Conservation (phyloP, 768 basidiomycete genomes). For the Tremella yokohamensis region DNA sequence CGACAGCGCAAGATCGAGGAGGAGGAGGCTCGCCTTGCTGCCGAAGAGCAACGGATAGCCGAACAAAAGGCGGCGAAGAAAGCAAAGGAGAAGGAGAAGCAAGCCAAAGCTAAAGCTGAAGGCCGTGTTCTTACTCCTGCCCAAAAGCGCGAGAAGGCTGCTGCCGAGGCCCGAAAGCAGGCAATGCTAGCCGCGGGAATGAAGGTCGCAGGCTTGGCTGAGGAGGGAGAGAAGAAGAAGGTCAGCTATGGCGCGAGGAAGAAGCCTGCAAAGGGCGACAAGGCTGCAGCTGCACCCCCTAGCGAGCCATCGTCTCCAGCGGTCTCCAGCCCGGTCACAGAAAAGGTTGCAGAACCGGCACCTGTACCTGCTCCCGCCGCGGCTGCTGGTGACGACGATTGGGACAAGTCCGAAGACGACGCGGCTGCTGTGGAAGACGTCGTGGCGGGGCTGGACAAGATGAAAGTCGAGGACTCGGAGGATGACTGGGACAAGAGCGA, state of each 20-base stretch:
- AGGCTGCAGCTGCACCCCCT: conserved; percentile 19
- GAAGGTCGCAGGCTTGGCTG: conserved; percentile 75
- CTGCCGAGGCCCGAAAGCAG: conserved; percentile 80
- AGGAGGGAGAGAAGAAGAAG: conserved; percentile 49
- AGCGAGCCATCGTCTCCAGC: conserved; percentile 5
- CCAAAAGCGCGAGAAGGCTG: conserved; percentile 88
- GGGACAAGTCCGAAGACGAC: conserved; percentile 52
- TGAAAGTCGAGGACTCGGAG: conserved; percentile 47
- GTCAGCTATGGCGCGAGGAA: conserved; percentile 88
- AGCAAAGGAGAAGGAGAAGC: conserved; percentile 65
- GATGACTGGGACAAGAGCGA: conserved; percentile 52
- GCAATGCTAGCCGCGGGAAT: conserved; percentile 86
- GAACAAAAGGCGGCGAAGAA: conserved; percentile 63
- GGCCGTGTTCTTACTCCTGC: conserved; percentile 93
- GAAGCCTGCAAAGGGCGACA: conserved; percentile 52
- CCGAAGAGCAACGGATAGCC: conserved; percentile 72
- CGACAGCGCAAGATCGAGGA: conserved; percentile 75
- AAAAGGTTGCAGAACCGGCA: conserved; percentile 5
- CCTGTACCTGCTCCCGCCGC: conserved; percentile 11
- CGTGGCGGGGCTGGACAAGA: conserved; percentile 45
- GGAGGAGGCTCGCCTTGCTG: conserved; percentile 67
- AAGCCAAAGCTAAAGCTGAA: conserved; percentile 75
- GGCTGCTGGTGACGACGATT: conserved; percentile 55
- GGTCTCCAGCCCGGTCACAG: background rate
- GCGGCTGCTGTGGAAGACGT: conserved; percentile 46